Percentiles rank a stretch among this genome's conserved stretches.
Conservation (phyloP, 2,329 filamentous ascomycete genomes). For the Didymella sp. region DNA sequence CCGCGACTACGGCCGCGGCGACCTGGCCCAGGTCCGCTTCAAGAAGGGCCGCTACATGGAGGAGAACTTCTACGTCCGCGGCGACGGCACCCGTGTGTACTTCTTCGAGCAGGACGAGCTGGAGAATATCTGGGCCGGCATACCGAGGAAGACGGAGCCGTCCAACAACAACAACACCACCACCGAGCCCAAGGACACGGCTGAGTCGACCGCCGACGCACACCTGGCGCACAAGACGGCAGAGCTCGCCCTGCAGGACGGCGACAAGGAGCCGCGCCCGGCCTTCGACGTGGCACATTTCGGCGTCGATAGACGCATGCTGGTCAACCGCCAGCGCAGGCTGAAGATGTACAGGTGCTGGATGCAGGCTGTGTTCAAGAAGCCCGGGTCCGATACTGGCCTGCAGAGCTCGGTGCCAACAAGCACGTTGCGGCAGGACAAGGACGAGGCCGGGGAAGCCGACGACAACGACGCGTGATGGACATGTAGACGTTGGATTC, state of each 20-base stretch:
- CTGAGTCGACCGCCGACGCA: no score
- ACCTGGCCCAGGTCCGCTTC: conserved; percentile 95
- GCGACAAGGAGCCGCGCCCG: conserved; percentile 24
- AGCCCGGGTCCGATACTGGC: conserved; percentile 50
- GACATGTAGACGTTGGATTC: background rate
- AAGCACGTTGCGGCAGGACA: conserved; percentile 44
- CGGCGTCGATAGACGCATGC: conserved; percentile 83
- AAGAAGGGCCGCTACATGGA: conserved; percentile 93
- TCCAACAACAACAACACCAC: no score
- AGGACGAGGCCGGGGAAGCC: conserved; percentile 12
- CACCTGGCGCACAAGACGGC: background rate
- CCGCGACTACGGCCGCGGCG: conserved; percentile 93
- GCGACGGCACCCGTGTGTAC: conserved; percentile 95
- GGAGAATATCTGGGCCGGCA: conserved; percentile 74
- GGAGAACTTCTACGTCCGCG: conserved; percentile 96
- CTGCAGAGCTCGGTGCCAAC: conserved; percentile 41
- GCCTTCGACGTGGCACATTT: conserved; percentile 75
- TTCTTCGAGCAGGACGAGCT: conserved; percentile 94
- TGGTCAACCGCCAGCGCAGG: conserved; percentile 89
- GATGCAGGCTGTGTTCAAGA: conserved; percentile 84
- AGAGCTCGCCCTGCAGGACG: background rate
- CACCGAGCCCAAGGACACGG: no score
- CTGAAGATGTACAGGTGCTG: conserved; percentile 99
- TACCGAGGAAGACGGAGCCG: no score
- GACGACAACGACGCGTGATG: conserved; percentile 5